Evolutionary conservation across 129 eudicot species (phyloP).

Genomic region (Logfia minima): DNA sequence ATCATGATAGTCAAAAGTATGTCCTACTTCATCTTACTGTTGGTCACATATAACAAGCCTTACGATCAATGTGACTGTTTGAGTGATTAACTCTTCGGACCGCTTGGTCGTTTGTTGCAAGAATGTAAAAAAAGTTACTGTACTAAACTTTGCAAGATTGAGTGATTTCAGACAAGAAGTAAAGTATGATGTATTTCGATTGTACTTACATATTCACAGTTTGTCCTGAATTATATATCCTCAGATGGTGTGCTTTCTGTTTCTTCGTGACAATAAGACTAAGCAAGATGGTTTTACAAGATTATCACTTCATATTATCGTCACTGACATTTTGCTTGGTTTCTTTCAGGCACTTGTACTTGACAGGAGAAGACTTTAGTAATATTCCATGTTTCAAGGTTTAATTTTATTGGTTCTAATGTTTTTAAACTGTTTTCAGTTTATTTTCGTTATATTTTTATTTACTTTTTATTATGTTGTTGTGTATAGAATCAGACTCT

Average conservation of each 20-base stretch:
- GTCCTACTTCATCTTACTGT: constrained; percentile 23
- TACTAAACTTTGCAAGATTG: neutral
- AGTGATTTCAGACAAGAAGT: constrained; percentile 3
- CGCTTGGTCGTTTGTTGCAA: constrained; percentile 11
- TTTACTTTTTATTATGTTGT: neutral
- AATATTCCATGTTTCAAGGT: constrained; percentile 70
- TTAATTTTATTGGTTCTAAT: constrained; percentile 1
- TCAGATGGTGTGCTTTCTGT: neutral
- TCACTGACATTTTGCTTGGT: constrained; percentile 10
- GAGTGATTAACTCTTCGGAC: neutral
- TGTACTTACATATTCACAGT: neutral
- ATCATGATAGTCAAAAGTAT: constrained; percentile 52
- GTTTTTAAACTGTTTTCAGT: neutral
- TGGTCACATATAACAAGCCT: constrained; percentile 10
- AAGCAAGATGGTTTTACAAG: constrained; percentile 8
- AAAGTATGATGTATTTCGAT: neutral
- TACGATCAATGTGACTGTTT: constrained; percentile 14
- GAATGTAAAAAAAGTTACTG: neutral
- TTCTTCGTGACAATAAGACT: constrained; percentile 12
- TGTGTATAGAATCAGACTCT: constrained; percentile 57
- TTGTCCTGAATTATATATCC: neutral
- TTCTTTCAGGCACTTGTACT: constrained; percentile 54
- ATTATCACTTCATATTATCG: constrained; percentile 10
- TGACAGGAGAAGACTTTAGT: constrained; percentile 61
- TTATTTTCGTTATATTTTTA: neutral